phyloP scores from a whole-genome alignment of 306 rosid species.

The Parietaria judaica region DNA sequence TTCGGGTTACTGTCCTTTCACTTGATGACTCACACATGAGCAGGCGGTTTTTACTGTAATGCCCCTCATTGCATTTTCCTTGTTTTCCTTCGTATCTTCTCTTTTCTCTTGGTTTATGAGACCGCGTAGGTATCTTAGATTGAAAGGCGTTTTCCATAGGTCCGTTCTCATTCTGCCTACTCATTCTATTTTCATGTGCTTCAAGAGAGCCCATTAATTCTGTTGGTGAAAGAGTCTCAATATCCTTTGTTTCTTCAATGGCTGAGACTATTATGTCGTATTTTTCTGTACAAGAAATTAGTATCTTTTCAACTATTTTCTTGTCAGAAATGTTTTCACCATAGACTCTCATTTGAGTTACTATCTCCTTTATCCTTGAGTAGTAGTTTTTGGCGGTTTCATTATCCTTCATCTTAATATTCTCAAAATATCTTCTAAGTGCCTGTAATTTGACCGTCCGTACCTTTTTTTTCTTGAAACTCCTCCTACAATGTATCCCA shows the following conservation, averaged over 20 bases:
- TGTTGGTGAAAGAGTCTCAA: background rate
- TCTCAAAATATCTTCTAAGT: background rate
- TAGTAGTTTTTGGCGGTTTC: conserved; percentile 2
- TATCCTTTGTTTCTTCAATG: background rate
- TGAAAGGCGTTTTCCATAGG: background rate
- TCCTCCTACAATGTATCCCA: background rate
- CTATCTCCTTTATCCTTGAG: background rate
- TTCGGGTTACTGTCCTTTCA: too few species aligned
- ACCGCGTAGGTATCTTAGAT: background rate
- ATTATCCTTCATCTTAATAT: conserved; percentile 7
- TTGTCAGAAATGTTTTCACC: background rate
- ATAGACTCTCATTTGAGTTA: conserved; percentile 7
- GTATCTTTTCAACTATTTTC: too few species aligned
- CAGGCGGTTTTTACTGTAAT: too few species aligned
- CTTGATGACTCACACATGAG: too few species aligned
- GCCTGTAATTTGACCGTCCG: background rate
- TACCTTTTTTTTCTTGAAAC: background rate
- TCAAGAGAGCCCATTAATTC: conserved; percentile 3
- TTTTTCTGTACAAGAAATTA: too few species aligned
- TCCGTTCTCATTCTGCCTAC: too few species aligned
- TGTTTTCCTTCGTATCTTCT: background rate
- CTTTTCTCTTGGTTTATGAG: background rate
- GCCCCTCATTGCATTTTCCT: too few species aligned
- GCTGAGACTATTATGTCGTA: background rate
- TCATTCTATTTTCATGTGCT: background rate